Evolutionary conservation across 1,284 basidiomycete genomes (phyloP), one percentile per base, ranked within the genome.

Genomic region (Cryptococcus hybrid): DNA sequence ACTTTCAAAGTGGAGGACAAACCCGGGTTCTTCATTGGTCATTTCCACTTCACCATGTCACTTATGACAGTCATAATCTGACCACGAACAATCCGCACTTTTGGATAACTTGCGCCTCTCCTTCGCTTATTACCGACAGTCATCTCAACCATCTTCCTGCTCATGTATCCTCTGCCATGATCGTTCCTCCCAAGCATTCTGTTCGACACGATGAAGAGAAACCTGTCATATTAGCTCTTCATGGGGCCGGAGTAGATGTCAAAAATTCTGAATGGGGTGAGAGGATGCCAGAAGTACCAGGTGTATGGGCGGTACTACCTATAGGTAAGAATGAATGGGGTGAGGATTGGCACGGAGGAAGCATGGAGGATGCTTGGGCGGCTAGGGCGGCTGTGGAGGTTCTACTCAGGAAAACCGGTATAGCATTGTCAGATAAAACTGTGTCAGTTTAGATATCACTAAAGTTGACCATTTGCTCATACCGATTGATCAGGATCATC

Each of bases 401-500:
- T 3, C 12, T 67, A 8, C 18, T 63, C 3, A 45, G 8, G 4
- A 50, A 52, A 42, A 13, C 67, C 2, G 59, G 59, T 2, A 39
- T 54, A 6, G n/a, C 34, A 13, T 52, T 64, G 8, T 64, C 66
- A 4, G 52, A 60, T 24, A 34, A 68, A 49, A 71, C 67, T 7
- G 37, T 67, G 66, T 68, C 37, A 38, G 56, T 50, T 3, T 38
- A 1, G 30, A 30, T 30, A 7, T 54, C 3, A 5, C 35, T 45
- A 57, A 12, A 50, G 3, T 49, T n/a, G 39, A 30, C 30, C 30
- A 4, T 30, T 11, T 30, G 50, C 37, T 43, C 7, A 39, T 8
- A 3, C 3, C 15, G 12, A 24, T 18, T 39, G 37, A 4, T 36
- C 24, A 54, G 35, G 35, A 18, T 93, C 6, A 79, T 93, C 47